Evolutionary conservation across 176 grass and related monocot genomes (phyloP), one percentile per base, ranked within the genome.

Genomic region (Juncus inflexus): DNA sequence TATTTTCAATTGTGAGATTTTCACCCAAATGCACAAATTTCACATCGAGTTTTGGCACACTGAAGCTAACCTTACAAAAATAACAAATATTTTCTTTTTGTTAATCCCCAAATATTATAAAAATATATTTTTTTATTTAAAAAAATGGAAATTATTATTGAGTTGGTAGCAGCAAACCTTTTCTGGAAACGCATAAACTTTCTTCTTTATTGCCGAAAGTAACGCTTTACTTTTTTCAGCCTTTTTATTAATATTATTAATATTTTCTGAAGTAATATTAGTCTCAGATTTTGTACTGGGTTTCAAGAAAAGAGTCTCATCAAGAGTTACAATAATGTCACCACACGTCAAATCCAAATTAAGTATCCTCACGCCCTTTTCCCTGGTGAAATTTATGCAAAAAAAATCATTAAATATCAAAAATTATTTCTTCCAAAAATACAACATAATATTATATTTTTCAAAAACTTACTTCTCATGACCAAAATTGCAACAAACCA

Each of bases 61-160:
- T 99, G 88, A 99, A 99, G 88, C 85, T 90, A 99, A 99, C 89
- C 94, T 99, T 92, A 87, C 88, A 99, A 47, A 92, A 99, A 64
- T 58, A 89, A 86, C 68, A 99, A 86, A 86, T 77, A 82, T 45
- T 71, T 74, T 79, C 19, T 81, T 76, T 77, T 92, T 84, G 88
- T 76, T 58, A 74, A 80, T 59, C 78, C 35, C 66, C 19, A 28
- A 28, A 28, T 28, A 28, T 28, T 82, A 13, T 37, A 69, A 56
- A 55, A 40, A 15, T 8, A 3, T 1, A 10, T 69, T 52, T 19
- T 19, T 55, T 42, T 41, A 58, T 58, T 71, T 58, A 6, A 70
- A 47, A 47, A 47, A 47, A 47, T 6, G 6, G 12, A 35, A 28
- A 35, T 71, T 4, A 71, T 60, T 3, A 56, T 71, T 52, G 14